A percentile compares a stretch with the other conserved stretches of the same genome.
Conservation (phyloP, 805 yeast species). For the Sugiyamaella lignohabitans region DNA sequence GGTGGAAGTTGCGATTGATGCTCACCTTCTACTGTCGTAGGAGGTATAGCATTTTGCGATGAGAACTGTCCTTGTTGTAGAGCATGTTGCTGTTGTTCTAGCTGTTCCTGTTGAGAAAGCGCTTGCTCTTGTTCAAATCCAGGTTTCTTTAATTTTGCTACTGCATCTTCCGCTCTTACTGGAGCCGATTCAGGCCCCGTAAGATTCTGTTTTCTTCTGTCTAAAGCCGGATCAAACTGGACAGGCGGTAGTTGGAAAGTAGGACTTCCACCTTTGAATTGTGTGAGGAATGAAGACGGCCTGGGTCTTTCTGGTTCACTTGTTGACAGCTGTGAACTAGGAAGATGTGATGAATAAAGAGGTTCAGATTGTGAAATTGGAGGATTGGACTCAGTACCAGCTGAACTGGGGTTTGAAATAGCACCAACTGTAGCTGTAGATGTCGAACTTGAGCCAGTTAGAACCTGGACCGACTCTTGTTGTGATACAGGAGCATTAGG, state of each 20-base stretch:
- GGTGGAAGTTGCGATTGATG: too few relatives aligned
- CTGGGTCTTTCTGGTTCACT: slow-evolving; percentile 2
- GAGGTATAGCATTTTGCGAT: too few relatives aligned
- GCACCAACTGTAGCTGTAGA: too few relatives aligned
- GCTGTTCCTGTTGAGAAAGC: slow-evolving; percentile 4
- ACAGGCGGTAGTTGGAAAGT: slow-evolving; percentile 25
- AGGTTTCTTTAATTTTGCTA: slow-evolving; percentile 28
- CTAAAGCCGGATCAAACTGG: slow-evolving; percentile 24
- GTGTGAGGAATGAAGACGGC: slow-evolving; percentile 12
- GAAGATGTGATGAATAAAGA: too few relatives aligned
- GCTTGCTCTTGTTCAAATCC: slow-evolving; percentile 4
- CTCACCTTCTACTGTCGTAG: too few relatives aligned
- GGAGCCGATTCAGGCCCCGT: slow-evolving; percentile 18
- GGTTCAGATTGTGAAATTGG: too few relatives aligned
- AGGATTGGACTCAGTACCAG: too few relatives aligned
- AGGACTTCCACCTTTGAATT: slow-evolving; percentile 11
- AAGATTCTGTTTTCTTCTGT: slow-evolving; percentile 18
- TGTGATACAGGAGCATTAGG: too few relatives aligned
- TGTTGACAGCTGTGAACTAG: too few relatives aligned
- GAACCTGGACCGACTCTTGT: too few relatives aligned
- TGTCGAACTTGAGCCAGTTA: too few relatives aligned
- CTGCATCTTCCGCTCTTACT: slow-evolving; percentile 33
- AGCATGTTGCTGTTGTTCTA: slow-evolving; percentile 10
- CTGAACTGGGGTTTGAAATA: too few relatives aligned
- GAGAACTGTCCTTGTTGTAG: slow-evolving; percentile 2